Evolutionary conservation across 1,139 yeast species (phyloP).

Genomic region (Zygosaccharomyces sapae): DNA sequence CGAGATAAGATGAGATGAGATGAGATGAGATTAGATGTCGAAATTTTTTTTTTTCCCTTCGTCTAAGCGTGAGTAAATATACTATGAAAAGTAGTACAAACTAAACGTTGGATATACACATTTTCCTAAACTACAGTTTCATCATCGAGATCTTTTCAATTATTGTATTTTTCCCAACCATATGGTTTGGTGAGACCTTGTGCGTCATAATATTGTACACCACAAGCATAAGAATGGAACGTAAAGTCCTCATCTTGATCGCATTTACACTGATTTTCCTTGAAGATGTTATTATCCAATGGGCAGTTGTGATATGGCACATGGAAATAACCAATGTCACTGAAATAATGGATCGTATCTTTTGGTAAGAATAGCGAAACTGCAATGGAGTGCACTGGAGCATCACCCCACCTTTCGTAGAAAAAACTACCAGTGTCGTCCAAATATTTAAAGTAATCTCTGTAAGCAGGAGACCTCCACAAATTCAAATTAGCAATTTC

Average conservation of each 20-base stretch:
- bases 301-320: constrained; percentile 67
- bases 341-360: constrained; percentile 67
- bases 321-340: constrained; percentile 59
- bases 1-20: neutral
- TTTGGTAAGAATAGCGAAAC: constrained; percentile 67
- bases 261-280: constrained; percentile 58
- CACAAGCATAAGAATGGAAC: constrained; percentile 61
- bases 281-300: constrained; percentile 47
- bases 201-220: constrained; percentile 48
- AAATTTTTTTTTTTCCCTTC: neutral
- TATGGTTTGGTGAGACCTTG: constrained; percentile 48
- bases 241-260: constrained; percentile 63
- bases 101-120: neutral
- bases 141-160: neutral
- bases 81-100: neutral
- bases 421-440: constrained; percentile 83
- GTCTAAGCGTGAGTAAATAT: neutral
- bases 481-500: constrained; percentile 71
- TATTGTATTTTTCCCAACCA: constrained; percentile 45
- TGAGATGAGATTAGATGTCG: neutral
- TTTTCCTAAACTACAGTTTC: too few species aligned
- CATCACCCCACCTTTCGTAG: constrained; percentile 93
- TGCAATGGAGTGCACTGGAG: constrained; percentile 85
- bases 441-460: constrained; percentile 60
- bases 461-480: constrained; percentile 72